A percentile compares a stretch with the other conserved stretches of the same genome.
These are phyloP conservation scores for Penicillium rolfsii DNA, from an alignment of 2,329 filamentous ascomycete species.

Conservation along the genomic window DNA sequence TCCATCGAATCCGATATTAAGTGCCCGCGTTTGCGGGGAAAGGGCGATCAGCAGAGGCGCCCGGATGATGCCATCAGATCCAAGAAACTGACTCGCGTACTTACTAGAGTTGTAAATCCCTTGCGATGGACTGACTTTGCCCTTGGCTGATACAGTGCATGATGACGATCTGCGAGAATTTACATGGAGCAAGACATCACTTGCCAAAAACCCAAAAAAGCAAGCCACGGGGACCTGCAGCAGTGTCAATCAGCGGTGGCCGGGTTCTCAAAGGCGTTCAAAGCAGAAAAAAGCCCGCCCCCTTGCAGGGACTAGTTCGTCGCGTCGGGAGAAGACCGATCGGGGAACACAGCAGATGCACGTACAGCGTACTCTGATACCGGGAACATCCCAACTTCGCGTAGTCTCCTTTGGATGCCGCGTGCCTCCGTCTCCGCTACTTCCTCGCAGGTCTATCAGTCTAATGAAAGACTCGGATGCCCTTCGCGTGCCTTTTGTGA, in stretches of 20 bases:
- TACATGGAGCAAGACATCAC: background rate
- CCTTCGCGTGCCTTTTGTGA: conserved; percentile 15
- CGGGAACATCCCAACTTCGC: background rate
- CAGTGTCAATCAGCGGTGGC: conserved; percentile 5
- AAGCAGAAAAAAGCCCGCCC: conserved; percentile 19
- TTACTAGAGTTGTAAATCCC: background rate
- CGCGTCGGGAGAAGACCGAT: conserved; percentile 6
- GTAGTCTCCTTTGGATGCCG: background rate
- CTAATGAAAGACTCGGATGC: conserved; percentile 1
- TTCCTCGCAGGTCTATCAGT: conserved; percentile 2
- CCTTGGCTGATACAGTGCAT: background rate
- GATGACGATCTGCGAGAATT: background rate
- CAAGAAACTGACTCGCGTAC: background rate
- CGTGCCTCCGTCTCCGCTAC: conserved; percentile 9
- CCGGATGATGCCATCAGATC: conserved; percentile 3
- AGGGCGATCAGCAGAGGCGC: conserved; percentile 21
- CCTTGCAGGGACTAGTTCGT: conserved; percentile 24
- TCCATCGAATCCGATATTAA: conserved; percentile 1
- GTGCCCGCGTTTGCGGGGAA: conserved; percentile 21
- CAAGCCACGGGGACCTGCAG: conserved; percentile 22
- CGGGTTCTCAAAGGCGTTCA: conserved; percentile 16
- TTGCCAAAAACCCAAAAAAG: background rate
- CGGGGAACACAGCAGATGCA: background rate
- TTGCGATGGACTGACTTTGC: background rate
- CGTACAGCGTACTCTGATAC: conserved; percentile 1